Evolutionary conservation across 805 yeast genomes (phyloP).

Genomic region (Candida takata): DNA sequence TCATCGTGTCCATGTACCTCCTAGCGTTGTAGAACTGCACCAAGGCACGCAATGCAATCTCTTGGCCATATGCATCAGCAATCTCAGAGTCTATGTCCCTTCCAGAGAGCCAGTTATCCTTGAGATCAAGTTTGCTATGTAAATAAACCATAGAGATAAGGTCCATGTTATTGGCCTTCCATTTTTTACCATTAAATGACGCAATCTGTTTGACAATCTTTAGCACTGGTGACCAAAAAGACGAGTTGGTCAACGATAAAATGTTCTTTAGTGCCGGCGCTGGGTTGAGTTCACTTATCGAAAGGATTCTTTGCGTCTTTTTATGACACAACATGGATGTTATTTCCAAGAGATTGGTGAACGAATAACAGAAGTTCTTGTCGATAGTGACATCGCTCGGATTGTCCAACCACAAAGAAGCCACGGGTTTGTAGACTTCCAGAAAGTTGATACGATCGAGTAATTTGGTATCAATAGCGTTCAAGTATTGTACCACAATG

Average conservation of each 20-base stretch:
- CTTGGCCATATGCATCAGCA: conserved; percentile 76
- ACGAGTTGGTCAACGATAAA: conserved; percentile 50
- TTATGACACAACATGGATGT: conserved; percentile 53
- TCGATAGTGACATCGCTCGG: conserved; percentile 4
- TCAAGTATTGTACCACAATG: conserved; percentile 15
- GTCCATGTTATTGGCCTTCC: conserved; percentile 93
- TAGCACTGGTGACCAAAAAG: conserved; percentile 62
- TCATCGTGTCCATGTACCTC: conserved; percentile 47
- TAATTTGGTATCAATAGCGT: conserved; percentile 17
- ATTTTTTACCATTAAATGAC: conserved; percentile 88
- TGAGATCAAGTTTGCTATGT: conserved; percentile 60
- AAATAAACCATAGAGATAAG: conserved; percentile 80
- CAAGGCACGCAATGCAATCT: conserved; percentile 72
- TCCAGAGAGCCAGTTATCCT: conserved; percentile 87
- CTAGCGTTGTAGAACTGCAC: conserved; percentile 68
- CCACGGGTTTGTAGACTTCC: conserved; percentile 5
- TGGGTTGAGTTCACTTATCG: conserved; percentile 56
- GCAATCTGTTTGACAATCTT: conserved; percentile 71
- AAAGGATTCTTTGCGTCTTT: conserved; percentile 68
- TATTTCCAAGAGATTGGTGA: conserved; percentile 46
- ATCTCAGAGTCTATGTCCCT: conserved; percentile 69
- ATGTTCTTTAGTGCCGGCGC: conserved; percentile 55
- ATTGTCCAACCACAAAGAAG: conserved; percentile 9
- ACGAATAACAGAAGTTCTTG: conserved; percentile 36
- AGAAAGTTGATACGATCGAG: conserved; percentile 26